A percentile compares a stretch with the other conserved stretches of the same genome.
phyloP scores from a whole-genome alignment of 352 stramenopile species.

The Globisporangium okanoganense region DNA sequence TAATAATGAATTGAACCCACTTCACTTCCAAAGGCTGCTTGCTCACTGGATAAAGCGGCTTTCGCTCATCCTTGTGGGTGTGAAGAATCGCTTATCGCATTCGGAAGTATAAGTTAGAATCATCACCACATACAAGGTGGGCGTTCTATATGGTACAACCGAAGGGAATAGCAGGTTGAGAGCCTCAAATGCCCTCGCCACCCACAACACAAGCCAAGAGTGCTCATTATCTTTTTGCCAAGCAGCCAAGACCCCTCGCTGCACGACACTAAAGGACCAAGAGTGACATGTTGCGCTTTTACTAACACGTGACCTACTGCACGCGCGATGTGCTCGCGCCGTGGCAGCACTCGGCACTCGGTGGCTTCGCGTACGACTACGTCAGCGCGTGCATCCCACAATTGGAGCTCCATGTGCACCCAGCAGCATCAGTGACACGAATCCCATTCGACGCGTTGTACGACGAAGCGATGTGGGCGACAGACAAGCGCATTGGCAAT shows the following conservation, averaged over 20 bases:
- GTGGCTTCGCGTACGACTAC: background rate
- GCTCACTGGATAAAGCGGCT: no score
- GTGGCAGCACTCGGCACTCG: slow-evolving; percentile 2
- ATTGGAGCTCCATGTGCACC: background rate
- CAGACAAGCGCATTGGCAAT: background rate
- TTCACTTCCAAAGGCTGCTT: no score
- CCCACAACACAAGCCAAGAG: no score
- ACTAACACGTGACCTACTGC: slow-evolving; percentile 1
- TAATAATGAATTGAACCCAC: no score
- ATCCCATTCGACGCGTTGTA: background rate
- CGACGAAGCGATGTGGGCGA: background rate
- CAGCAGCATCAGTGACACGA: background rate
- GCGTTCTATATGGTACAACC: background rate
- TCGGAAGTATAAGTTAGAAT: background rate
- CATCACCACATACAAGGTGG: no score
- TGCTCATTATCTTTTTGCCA: background rate
- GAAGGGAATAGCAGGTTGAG: no score
- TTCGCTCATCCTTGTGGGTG: no score
- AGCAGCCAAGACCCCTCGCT: background rate
- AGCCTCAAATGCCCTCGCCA: no score
- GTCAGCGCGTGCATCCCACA: background rate
- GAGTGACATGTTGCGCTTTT: background rate
- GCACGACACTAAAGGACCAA: background rate
- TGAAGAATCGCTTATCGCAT: background rate
- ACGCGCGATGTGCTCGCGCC: background rate